A percentile compares a stretch with the other conserved stretches of the same genome.
These are phyloP conservation scores for Ophiorrhiza pumila DNA, from an alignment of 257 asterid species.

Conservation along the genomic window DNA sequence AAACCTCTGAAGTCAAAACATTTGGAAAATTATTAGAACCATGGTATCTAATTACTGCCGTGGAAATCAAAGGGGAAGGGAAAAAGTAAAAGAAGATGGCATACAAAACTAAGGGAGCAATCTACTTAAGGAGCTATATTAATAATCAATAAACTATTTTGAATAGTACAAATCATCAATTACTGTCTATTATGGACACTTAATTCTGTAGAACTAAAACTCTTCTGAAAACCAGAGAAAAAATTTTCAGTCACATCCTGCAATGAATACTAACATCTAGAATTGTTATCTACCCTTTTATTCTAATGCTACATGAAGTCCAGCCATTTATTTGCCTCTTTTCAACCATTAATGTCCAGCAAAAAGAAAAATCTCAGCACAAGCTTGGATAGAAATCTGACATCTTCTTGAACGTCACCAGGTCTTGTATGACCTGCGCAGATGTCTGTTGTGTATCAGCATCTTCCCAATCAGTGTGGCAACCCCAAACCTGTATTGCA, in stretches of 20 bases:
- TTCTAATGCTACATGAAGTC: neutral
- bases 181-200: neutral
- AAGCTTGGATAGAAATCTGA: conserved; percentile 64
- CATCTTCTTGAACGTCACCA: conserved; percentile 50
- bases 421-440: conserved; percentile 51
- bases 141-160: neutral
- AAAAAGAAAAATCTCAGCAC: conserved; percentile 10
- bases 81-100: neutral
- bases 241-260: neutral
- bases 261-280: neutral
- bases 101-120: neutral
- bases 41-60: neutral
- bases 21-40: neutral
- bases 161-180: neutral
- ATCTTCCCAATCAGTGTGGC: conserved; percentile 53
- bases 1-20: neutral
- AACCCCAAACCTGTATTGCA: conserved; percentile 86
- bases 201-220: neutral
- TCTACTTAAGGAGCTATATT: neutral
- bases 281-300: neutral
- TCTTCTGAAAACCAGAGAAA: neutral
- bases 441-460: conserved; percentile 34
- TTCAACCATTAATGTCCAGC: neutral
- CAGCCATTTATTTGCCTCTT: conserved; percentile 2
- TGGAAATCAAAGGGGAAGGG: neutral